A percentile compares a stretch with the other conserved stretches of the same genome.
Evolutionary conservation across 805 yeast genomes (phyloP).

Genomic region (Monosporozyma yasuniensis): DNA sequence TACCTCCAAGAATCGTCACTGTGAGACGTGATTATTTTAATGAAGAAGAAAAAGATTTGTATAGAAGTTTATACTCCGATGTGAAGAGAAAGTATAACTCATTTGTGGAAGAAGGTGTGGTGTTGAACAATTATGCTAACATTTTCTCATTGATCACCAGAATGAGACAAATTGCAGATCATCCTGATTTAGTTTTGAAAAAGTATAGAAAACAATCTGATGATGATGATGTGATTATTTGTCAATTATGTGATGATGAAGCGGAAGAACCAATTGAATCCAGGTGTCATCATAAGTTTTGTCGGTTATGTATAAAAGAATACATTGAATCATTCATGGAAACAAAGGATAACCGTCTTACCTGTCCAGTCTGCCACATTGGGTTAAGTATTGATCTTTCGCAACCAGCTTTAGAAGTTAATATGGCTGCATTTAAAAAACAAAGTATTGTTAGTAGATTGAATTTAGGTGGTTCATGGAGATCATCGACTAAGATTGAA

Average conservation of each 20-base stretch:
- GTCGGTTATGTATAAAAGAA: constrained; percentile 86
- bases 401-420: constrained; percentile 73
- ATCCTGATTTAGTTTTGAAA: constrained; percentile 88
- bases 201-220: constrained; percentile 40
- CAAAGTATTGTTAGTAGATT: constrained; percentile 77
- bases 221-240: constrained; percentile 48
- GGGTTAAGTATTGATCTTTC: constrained; percentile 82
- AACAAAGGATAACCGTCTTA: constrained; percentile 48
- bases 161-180: constrained; percentile 97
- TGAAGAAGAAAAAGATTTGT: constrained; percentile 90
- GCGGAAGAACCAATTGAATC: constrained; percentile 96
- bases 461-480: constrained; percentile 82
- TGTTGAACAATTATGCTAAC: constrained; percentile 91
- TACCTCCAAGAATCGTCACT: constrained; percentile 92
- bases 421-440: constrained; percentile 42
- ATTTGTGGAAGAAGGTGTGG: constrained; percentile 93
- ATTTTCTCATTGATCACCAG: constrained; percentile 92
- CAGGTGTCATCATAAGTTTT: constrained; percentile 87
- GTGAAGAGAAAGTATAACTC: constrained; percentile 81
- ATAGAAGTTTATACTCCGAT: constrained; percentile 79
- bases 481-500: constrained; percentile 92
- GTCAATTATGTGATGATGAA: constrained; percentile 93
- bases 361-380: constrained; percentile 96
- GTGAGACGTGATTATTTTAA: constrained; percentile 81
- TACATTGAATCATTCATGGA: constrained; percentile 68